These are phyloP conservation scores for Exophiala mesophila DNA, from an alignment of 2,329 filamentous ascomycete genomes.

Conservation along the genomic window DNA sequence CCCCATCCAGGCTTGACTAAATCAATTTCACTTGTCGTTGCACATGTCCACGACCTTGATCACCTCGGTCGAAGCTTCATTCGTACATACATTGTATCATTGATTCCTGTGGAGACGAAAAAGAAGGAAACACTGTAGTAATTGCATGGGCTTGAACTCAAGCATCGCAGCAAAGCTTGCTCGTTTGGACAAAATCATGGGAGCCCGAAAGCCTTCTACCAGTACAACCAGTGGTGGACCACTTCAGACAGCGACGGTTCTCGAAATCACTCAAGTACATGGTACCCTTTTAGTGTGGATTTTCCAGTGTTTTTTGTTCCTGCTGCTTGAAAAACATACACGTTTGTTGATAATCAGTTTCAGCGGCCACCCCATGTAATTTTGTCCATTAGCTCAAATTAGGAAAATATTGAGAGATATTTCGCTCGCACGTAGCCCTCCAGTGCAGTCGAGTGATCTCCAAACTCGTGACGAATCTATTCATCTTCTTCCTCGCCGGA, in stretches of 20 bases:
- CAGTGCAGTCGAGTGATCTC: slow-evolving; percentile 8
- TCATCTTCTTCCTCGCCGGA: slow-evolving; percentile 42
- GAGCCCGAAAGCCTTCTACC: not conserved
- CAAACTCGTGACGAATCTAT: slow-evolving; percentile 22
- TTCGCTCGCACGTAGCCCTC: slow-evolving; percentile 4
- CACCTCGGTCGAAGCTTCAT: too few species aligned
- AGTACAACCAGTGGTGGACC: not conserved
- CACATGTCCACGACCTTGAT: too few species aligned
- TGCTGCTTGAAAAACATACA: not conserved
- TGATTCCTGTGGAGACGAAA: too few species aligned
- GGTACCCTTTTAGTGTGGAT: not conserved
- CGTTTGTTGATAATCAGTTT: not conserved
- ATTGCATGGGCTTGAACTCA: not conserved
- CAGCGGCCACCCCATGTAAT: slow-evolving; percentile 6
- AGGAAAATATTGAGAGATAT: slow-evolving; percentile 15
- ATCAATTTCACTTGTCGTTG: too few species aligned
- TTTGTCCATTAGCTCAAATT: slow-evolving; percentile 16
- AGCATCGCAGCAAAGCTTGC: not conserved
- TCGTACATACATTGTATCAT: too few species aligned
- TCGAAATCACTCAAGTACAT: not conserved
- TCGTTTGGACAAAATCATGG: not conserved
- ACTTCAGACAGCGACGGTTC: not conserved
- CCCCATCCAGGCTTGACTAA: too few species aligned
- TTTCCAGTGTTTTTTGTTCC: slow-evolving; percentile 1
- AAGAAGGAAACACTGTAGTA: not conserved